Evolutionary conservation across 2,329 filamentous ascomycete species (phyloP).

Genomic region (Colletotrichum eremochloae): DNA sequence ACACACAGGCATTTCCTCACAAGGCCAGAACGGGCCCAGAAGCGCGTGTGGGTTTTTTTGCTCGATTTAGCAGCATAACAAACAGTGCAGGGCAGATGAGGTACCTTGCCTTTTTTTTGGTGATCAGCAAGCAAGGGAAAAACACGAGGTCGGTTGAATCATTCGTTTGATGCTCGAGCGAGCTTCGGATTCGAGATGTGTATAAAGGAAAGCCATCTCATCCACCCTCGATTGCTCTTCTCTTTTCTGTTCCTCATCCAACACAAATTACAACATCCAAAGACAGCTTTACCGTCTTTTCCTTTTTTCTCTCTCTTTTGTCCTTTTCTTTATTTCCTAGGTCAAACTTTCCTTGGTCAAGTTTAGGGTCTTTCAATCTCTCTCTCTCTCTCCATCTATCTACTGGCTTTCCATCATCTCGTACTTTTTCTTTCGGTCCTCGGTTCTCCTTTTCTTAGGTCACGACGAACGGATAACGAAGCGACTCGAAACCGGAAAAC

Average conservation of each 20-base stretch:
- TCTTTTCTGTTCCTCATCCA: constrained; percentile 23
- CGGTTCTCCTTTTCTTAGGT: background rate
- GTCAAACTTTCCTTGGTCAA: constrained; percentile 42
- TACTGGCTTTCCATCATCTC: constrained; percentile 18
- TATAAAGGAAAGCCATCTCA: constrained; percentile 32
- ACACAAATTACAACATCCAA: constrained; percentile 12
- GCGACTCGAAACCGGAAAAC: background rate
- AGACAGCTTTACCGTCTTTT: constrained; percentile 44
- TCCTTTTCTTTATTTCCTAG: constrained; percentile 46
- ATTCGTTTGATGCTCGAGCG: background rate
- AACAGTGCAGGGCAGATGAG: constrained; percentile 11
- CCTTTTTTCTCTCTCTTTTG: constrained; percentile 46
- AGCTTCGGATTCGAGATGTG: background rate
- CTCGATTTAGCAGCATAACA: constrained; percentile 40
- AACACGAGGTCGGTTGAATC: background rate
- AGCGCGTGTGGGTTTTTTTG: constrained; percentile 6
- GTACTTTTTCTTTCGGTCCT: background rate
- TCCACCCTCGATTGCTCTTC: background rate
- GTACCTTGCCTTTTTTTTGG: background rate
- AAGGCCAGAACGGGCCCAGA: constrained; percentile 14
- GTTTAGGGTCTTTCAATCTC: constrained; percentile 43
- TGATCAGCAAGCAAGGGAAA: background rate
- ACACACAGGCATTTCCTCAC: background rate
- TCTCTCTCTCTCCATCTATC: constrained; percentile 41
- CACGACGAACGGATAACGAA: constrained; percentile 15